A percentile compares a stretch with the other conserved stretches of the same genome.
Conservation (phyloP, 1,284 basidiomycete genomes). For the Leucocoprinus gongylophorus region DNA sequence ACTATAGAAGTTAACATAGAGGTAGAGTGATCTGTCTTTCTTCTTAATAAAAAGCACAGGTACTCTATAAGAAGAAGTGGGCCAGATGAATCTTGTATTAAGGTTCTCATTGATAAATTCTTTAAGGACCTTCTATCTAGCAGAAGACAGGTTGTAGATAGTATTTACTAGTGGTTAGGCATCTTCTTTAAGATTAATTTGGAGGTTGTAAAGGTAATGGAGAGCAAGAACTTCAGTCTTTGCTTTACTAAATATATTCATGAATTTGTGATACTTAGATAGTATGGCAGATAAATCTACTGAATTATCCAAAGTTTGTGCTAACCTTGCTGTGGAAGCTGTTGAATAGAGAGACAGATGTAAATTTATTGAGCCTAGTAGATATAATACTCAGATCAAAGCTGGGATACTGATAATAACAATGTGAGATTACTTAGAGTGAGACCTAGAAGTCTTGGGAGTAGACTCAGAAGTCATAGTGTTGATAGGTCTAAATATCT, state of each 20-base stretch:
- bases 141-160: constrained; percentile 5
- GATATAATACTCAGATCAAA: no score
- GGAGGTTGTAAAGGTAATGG: background rate
- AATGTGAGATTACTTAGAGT: no score
- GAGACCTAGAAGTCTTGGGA: no score
- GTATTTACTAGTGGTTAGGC: constrained; percentile 14
- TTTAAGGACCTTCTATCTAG: background rate
- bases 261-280: background rate
- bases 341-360: background rate
- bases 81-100: background rate
- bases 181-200: constrained; percentile 7
- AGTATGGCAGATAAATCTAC: background rate
- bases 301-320: no score
- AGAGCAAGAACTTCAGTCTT: no score
- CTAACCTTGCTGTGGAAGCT: background rate
- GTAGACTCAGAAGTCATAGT: no score
- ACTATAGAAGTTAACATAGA: background rate
- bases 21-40: constrained; percentile 2
- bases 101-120: constrained; percentile 1
- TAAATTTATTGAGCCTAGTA: no score
- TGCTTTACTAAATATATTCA: background rate
- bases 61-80: background rate
- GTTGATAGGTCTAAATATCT: no score
- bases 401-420: no score
- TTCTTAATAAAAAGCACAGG: constrained; percentile 1